phyloP scores from a whole-genome alignment of 306 rosid species.

The Trifolium pratense region DNA sequence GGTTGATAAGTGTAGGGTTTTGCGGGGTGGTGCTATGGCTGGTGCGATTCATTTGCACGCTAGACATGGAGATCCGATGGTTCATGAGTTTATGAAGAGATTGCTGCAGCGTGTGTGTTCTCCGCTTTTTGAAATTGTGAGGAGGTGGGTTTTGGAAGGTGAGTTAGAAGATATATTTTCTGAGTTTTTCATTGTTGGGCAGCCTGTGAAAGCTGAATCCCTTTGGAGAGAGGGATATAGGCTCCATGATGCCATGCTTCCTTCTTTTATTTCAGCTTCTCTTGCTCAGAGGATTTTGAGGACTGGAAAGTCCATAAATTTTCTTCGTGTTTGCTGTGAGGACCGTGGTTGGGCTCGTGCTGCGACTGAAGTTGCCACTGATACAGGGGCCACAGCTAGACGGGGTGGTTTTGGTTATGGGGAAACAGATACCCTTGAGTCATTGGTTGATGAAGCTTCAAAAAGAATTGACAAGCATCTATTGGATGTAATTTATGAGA shows the following conservation, averaged over 20 bases:
- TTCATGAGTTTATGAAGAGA: conserved; percentile 80
- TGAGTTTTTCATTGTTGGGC: conserved; percentile 86
- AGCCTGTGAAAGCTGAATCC: conserved; percentile 94
- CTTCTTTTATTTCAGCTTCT: conserved; percentile 84
- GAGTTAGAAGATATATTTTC: conserved; percentile 90
- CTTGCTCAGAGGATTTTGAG: conserved; percentile 92
- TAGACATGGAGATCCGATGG: conserved; percentile 92
- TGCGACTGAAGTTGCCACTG: conserved; percentile 78
- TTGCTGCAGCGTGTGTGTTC: conserved; percentile 86
- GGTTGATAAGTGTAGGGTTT: conserved; percentile 85
- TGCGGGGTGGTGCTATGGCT: conserved; percentile 93
- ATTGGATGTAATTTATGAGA: conserved; percentile 79
- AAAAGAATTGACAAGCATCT: conserved; percentile 91
- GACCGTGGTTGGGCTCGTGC: conserved; percentile 92
- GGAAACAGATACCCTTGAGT: conserved; percentile 91
- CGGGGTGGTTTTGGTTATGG: conserved; percentile 92
- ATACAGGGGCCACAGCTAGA: conserved; percentile 73
- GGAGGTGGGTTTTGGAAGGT: conserved; percentile 94
- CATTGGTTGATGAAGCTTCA: conserved; percentile 88
- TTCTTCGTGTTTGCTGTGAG: conserved; percentile 94
- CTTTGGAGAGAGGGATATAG: conserved; percentile 97
- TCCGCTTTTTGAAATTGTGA: conserved; percentile 92
- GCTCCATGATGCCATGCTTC: conserved; percentile 92
- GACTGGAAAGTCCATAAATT: conserved; percentile 95
- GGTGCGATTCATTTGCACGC: conserved; percentile 93